Base-by-base conservation (phyloP, 2,329 filamentous ascomycete genomes). In the Ophiocordyceps robertsii region DNA sequence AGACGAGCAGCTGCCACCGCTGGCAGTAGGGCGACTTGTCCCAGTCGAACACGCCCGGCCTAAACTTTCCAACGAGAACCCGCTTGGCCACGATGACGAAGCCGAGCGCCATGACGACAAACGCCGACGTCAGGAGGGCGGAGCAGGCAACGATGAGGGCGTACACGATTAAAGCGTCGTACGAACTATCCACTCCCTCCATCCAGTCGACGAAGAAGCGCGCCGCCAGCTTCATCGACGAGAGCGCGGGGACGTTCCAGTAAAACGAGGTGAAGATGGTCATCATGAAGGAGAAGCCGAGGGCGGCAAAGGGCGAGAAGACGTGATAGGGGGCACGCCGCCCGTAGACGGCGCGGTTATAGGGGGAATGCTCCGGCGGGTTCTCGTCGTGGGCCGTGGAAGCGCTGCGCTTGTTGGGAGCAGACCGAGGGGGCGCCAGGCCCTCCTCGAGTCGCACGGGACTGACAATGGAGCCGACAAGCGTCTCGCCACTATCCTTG, bases 21-120 rank as follows among this genome's bases (percentile, higher is more conserved):
- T 77, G 73, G 54, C 72, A 75, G 56, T 76, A 77, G n/a, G 64
- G 60, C 21, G 60, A 68, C 53, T 69, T 68, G 51, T 77, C 73
- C 72, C 73, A 77, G 55, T 75, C 69, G 49, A 73, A 73, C 45
- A 68, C 69, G 12, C 73, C 73, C 2, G 67, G 66, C 46, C 56
- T 55, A 33, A 71, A 62, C 16, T 64, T 63, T n/a, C 72, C 72
- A 17, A 76, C 60, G 3, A 76, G 54, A 2, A 58, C 43, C 72
- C 72, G 75, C 51, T 77, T 76, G 14, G 65, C 56, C 3, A 48
- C 55, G 42, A 76, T 62, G 33, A 70, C 59, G 29, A 68, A 46
- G 2, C 50, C 48, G 1, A 73, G 49, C 1, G 70, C 67, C 2
- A 70, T 29, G 4, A 72, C 35, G 1, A 65, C 59, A 44, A 70